These are phyloP conservation scores for Comarum palustre DNA, from an alignment of 306 rosid species.

Conservation along the genomic window DNA sequence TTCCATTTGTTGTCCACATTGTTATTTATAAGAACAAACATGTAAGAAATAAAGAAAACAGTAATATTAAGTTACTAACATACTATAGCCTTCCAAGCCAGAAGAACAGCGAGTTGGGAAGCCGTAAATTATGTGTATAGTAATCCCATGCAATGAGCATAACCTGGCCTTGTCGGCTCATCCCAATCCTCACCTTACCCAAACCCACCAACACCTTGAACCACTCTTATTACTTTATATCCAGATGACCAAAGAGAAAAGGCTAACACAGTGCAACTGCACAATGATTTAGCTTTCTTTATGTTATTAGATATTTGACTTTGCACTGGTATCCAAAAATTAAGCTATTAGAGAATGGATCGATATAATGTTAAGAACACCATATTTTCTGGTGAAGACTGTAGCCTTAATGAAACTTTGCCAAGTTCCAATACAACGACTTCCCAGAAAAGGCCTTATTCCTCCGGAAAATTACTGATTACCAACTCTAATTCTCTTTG, in stretches of 20 bases:
- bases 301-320: background rate
- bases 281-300: background rate
- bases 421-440: background rate
- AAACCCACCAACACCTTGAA: background rate
- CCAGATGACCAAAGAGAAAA: background rate
- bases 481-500: background rate
- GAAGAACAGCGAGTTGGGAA: background rate
- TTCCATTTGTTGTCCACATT: background rate
- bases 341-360: background rate
- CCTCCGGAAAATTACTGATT: background rate
- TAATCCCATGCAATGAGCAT: background rate
- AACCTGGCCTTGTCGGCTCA: background rate
- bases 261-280: background rate
- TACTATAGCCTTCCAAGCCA: background rate
- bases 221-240: background rate
- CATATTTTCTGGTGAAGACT: background rate
- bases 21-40: background rate
- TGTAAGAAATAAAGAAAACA: background rate
- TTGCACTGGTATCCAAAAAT: background rate
- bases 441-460: background rate
- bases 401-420: background rate
- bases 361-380: background rate
- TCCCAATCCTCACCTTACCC: background rate
- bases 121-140: background rate
- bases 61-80: background rate